Percentiles rank a stretch among this genome's conserved stretches.
These are phyloP conservation scores for Solanum clarkiae DNA, from an alignment of 257 asterid genomes.

Conservation along the genomic window DNA sequence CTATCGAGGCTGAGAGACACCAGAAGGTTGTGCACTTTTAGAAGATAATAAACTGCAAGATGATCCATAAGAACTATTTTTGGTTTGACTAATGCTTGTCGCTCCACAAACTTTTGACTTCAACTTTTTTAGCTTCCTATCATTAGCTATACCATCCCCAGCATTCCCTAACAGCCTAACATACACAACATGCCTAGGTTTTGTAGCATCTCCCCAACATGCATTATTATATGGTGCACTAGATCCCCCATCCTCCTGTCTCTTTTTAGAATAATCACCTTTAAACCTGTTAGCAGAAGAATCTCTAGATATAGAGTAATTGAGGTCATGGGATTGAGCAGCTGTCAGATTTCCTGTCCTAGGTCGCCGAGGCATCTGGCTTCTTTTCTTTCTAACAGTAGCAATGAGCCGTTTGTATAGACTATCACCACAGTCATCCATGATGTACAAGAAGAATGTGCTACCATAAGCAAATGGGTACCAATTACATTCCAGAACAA, in stretches of 20 bases:
- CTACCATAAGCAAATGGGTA: background rate
- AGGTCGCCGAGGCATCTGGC: slow-evolving; percentile 56
- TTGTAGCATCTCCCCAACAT: too few relatives aligned
- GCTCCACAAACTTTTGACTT: slow-evolving; percentile 79
- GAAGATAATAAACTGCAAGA: slow-evolving; percentile 31
- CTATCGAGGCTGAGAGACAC: slow-evolving; percentile 33
- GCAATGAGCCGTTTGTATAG: slow-evolving; percentile 27
- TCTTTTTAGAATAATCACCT: slow-evolving; percentile 6
- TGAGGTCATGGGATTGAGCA: slow-evolving; percentile 33
- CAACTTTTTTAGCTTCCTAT: slow-evolving; percentile 35
- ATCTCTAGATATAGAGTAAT: slow-evolving; percentile 59
- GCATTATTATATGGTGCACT: too few relatives aligned
- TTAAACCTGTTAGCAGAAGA: slow-evolving; percentile 19
- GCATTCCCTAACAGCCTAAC: too few relatives aligned
- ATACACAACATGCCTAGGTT: too few relatives aligned
- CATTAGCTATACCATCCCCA: too few relatives aligned
- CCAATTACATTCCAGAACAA: background rate
- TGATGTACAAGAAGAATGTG: slow-evolving; percentile 1
- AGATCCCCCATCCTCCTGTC: background rate
- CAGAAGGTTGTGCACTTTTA: slow-evolving; percentile 37
- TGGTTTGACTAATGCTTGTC: slow-evolving; percentile 54
- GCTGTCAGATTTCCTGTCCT: slow-evolving; percentile 42
- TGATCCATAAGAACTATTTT: slow-evolving; percentile 39
- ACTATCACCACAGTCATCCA: slow-evolving; percentile 51
- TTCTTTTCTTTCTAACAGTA: slow-evolving; percentile 57